These are phyloP conservation scores for Blastocystis hominis DNA, from an alignment of 352 stramenopile genomes.

Conservation along the genomic window DNA sequence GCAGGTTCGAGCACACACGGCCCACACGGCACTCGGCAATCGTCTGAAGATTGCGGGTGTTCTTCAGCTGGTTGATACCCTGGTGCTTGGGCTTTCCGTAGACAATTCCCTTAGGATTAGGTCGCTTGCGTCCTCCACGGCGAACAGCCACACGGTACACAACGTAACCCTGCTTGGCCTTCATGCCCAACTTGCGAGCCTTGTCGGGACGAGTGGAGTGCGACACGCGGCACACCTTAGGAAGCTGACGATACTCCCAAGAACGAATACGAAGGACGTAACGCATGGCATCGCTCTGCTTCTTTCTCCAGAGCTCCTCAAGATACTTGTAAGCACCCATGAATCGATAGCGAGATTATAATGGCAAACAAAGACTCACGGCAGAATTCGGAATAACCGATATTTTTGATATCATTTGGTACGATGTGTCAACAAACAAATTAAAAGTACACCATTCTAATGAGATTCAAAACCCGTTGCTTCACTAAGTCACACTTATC, in stretches of 20 bases:
- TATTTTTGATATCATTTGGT: no score
- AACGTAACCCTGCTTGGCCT: conserved; percentile 97
- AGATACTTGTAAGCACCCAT: conserved; percentile 99
- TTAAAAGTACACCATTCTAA: no score
- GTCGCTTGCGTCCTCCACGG: conserved; percentile 94
- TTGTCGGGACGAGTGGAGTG: conserved; percentile 93
- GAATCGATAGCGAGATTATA: neutral
- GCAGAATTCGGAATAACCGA: conserved; percentile 26
- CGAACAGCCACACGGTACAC: conserved; percentile 91
- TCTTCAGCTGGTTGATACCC: conserved; percentile 99
- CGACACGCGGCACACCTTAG: conserved; percentile 85
- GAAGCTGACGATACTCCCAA: conserved; percentile 94
- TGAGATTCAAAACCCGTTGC: no score
- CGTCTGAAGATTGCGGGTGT: conserved; percentile 82
- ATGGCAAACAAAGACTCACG: neutral
- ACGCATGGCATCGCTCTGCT: conserved; percentile 98
- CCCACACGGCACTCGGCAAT: conserved; percentile 95
- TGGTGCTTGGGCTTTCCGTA: conserved; percentile 99
- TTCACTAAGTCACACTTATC: no score
- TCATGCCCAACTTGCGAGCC: conserved; percentile 96
- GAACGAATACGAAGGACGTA: conserved; percentile 95
- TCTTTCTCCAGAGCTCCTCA: conserved; percentile 98
- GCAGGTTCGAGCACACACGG: conserved; percentile 90
- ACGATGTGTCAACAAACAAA: no score
- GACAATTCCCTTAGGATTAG: conserved; percentile 98